A percentile compares a stretch with the other conserved stretches of the same genome.
phyloP scores from a whole-genome alignment of 2,329 filamentous ascomycete species.

The Alternaria triticina region DNA sequence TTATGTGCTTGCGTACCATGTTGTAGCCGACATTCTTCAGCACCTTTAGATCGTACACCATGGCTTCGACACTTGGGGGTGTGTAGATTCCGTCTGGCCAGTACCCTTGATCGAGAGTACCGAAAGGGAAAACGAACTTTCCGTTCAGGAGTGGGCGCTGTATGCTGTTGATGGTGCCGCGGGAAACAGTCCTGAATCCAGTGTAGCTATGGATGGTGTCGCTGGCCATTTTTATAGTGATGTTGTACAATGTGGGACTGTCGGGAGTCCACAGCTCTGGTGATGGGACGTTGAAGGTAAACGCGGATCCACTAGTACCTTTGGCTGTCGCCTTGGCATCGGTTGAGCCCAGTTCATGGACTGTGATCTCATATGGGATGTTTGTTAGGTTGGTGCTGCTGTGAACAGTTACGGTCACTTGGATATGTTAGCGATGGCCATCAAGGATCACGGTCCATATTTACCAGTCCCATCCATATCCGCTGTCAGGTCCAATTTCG shows the following conservation, averaged over 20 bases:
- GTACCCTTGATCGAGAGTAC: constrained; percentile 73
- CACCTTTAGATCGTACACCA: constrained; percentile 69
- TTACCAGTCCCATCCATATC: constrained; percentile 44
- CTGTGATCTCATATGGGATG: constrained; percentile 46
- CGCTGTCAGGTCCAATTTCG: constrained; percentile 65
- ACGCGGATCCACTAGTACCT: constrained; percentile 57
- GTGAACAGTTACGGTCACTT: constrained; percentile 64
- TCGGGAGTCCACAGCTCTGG: constrained; percentile 70
- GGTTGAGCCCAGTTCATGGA: constrained; percentile 45
- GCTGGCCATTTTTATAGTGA: constrained; percentile 60
- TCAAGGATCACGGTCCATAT: neutral
- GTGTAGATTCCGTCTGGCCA: constrained; percentile 74
- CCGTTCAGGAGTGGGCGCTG: constrained; percentile 70
- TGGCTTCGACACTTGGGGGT: constrained; percentile 69
- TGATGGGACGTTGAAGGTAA: constrained; percentile 62
- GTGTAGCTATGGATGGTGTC: constrained; percentile 70
- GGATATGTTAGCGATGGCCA: constrained; percentile 15
- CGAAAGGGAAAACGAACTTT: constrained; percentile 71
- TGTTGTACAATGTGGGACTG: constrained; percentile 68
- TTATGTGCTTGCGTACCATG: constrained; percentile 75
- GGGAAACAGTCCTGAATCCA: constrained; percentile 69
- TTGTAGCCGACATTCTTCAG: constrained; percentile 73
- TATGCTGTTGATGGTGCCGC: constrained; percentile 63
- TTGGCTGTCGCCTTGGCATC: constrained; percentile 53
- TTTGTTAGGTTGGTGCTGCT: constrained; percentile 50